Conservation (phyloP, 805 yeast species). For the Candida mattraensis region DNA sequence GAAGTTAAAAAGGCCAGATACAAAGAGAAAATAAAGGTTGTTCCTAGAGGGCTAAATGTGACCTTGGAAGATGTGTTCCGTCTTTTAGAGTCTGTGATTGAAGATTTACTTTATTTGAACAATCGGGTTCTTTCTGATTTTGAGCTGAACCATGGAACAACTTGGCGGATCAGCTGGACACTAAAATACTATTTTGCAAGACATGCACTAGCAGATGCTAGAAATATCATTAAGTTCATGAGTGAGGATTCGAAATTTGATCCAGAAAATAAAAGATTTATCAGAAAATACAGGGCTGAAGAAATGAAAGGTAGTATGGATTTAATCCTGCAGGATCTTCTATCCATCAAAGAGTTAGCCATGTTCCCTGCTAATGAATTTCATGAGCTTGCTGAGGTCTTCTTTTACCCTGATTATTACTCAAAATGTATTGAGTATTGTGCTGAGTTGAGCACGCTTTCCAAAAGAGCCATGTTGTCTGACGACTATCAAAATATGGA, state of each 20-base stretch:
- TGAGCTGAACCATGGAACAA: conserved; percentile 9
- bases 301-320: conserved; percentile 1
- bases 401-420: conserved; percentile 18
- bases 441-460: conserved; percentile 7
- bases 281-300: conserved; percentile 7
- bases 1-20: conserved; percentile 10
- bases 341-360: conserved; percentile 12
- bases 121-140: conserved; percentile 7
- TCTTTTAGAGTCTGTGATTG: conserved; percentile 13
- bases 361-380: conserved; percentile 9
- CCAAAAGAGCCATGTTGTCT: conserved; percentile 6
- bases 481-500: conserved; percentile 15
- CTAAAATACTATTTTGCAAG: conserved; percentile 15
- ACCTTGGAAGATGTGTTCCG: conserved; percentile 11
- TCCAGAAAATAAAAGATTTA: conserved; percentile 4
- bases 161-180: conserved; percentile 13
- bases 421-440: conserved; percentile 18
- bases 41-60: conserved; percentile 11
- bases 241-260: conserved; percentile 8
- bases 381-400: conserved; percentile 5
- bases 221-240: conserved; percentile 14
- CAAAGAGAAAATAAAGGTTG: conserved; percentile 2
- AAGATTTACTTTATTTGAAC: conserved; percentile 14
- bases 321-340: conserved; percentile 10
- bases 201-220: conserved; percentile 12